These are phyloP conservation scores for Bidens hawaiensis DNA, from an alignment of 140 eudicot genomes.

Conservation along the genomic window DNA sequence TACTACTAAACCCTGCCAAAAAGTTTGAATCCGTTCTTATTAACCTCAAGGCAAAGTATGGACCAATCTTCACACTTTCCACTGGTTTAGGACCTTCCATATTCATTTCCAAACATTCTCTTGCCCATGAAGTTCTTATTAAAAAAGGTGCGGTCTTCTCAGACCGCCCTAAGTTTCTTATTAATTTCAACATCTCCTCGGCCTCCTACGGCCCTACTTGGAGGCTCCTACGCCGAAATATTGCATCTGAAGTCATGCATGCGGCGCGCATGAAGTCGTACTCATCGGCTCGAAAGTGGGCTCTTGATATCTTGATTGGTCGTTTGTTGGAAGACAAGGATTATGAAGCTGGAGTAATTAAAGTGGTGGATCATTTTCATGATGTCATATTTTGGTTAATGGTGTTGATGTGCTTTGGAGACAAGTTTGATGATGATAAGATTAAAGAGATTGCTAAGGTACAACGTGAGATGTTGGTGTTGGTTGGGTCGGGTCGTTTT, in stretches of 20 bases:
- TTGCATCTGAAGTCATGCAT: not conserved
- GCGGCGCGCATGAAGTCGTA: not conserved
- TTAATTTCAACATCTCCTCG: not conserved
- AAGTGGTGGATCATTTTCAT: not conserved
- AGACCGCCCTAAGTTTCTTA: not conserved
- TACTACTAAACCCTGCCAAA: conserved; percentile 20
- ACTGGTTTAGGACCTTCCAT: not conserved
- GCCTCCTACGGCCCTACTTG: not conserved
- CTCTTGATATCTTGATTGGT: not conserved
- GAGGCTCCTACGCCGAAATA: not conserved
- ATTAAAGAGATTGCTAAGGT: not conserved
- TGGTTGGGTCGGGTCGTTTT: not conserved
- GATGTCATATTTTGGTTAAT: not conserved
- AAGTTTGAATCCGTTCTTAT: conserved; percentile 17
- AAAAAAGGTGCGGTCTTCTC: not conserved
- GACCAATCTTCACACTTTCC: conserved; percentile 22
- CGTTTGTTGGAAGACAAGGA: not conserved
- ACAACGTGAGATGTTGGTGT: not conserved
- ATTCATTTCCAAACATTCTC: not conserved
- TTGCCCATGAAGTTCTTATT: not conserved
- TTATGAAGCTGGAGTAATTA: not conserved
- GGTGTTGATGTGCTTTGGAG: not conserved
- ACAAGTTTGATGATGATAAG: not conserved
- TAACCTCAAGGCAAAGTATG: conserved; percentile 27
- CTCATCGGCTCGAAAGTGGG: not conserved